These are phyloP conservation scores for Melanopsichium pennsylvanicum DNA, from an alignment of 1,284 basidiomycete species.

Conservation along the genomic window DNA sequence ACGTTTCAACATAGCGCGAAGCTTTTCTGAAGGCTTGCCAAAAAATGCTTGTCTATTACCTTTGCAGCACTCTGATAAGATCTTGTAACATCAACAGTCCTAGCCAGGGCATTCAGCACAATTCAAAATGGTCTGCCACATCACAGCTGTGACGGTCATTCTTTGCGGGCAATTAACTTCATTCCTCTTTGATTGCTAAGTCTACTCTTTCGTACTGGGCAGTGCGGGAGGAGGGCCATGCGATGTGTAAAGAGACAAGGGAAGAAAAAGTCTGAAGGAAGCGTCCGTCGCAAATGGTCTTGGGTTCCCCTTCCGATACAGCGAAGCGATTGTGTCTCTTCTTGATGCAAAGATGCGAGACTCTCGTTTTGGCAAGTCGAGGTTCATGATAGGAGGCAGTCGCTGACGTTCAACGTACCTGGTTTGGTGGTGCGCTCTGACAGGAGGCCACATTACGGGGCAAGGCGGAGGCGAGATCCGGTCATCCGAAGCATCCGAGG, in stretches of 20 bases:
- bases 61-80: background rate
- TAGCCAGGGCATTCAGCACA: background rate
- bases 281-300: background rate
- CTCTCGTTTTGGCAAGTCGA: constrained; percentile 19
- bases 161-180: no score
- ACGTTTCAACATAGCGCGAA: no score
- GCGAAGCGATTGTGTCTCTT: constrained; percentile 12
- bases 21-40: no score
- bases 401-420: constrained; percentile 5
- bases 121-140: no score
- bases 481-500: constrained; percentile 21
- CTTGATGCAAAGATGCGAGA: background rate
- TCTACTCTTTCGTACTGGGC: constrained; percentile 3
- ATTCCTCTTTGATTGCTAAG: background rate
- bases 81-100: no score
- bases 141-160: no score
- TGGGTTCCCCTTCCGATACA: constrained; percentile 15
- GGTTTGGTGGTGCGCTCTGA: background rate
- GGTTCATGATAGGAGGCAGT: constrained; percentile 18
- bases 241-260: constrained; percentile 28
- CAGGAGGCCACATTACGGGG: constrained; percentile 1
- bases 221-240: constrained; percentile 4
- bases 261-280: constrained; percentile 16
- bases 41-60: background rate
- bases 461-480: constrained; percentile 12